phyloP scores from a whole-genome alignment of 306 rosid genomes.

The Argentina anserina region DNA sequence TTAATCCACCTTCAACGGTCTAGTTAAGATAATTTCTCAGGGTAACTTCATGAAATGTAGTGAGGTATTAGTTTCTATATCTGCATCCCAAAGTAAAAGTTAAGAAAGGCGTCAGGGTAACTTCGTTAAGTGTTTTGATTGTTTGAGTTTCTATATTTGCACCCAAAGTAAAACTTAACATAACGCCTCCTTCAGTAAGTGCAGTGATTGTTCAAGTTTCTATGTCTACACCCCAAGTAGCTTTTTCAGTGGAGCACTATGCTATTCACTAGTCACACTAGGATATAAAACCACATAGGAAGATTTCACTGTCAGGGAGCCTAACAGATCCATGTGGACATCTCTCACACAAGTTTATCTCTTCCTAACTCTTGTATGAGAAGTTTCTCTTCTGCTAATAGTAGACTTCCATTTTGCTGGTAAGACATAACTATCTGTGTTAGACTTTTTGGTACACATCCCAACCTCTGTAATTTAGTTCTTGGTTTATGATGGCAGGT shows the following conservation, averaged over 20 bases:
- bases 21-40: background rate
- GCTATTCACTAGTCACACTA: background rate
- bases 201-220: background rate
- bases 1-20: background rate
- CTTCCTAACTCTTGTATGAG: background rate
- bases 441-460: background rate
- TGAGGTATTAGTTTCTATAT: no score
- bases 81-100: no score
- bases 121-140: no score
- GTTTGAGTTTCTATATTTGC: no score
- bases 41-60: background rate
- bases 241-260: background rate
- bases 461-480: conserved; percentile 9
- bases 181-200: no score
- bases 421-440: no score
- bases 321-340: background rate
- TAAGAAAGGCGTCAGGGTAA: no score
- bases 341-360: background rate
- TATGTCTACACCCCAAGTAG: background rate
- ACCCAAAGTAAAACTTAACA: no score
- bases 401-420: background rate
- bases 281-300: background rate
- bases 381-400: background rate
- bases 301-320: background rate
- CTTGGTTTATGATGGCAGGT: conserved; percentile 45